Evolutionary conservation across 306 rosid species (phyloP), one percentile per base, ranked within the genome.

Genomic region (Dryas drummondii): DNA sequence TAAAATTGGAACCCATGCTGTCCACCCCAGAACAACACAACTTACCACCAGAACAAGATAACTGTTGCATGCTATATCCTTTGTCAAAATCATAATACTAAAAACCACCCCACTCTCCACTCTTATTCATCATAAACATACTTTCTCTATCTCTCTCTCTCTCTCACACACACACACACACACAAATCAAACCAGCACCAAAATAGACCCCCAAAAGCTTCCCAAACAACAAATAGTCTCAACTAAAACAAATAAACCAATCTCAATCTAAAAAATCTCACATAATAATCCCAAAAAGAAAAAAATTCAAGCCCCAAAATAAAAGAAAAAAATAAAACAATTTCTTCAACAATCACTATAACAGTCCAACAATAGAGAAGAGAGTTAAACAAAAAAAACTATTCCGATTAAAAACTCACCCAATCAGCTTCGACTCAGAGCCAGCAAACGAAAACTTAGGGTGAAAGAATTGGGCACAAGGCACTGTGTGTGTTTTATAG

Each of bases 341-440:
- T 15, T 67, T 19, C 75, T 72, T 72, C 68, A 68, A 51, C 3
- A 45, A 69, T 69, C 80, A 69, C 42, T 48, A 49, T 32, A 63
- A 68, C 47, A 72, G 76, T 73, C 66, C 68, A 58, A 32, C 27
- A 41, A 57, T 45, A 47, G 17, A 42, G 14, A 70, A 46, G 32
- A 65, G 59, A 44, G 55, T 58, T 14, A 37, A 46, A 73, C 37
- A 32, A 68, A 5, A 15, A 37, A 61, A 51, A 63, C 27, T 16
- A 61, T 44, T 32, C 7, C 52, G 74, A 79, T 55, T 32, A 79
- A 76, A 47, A 68, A 82, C 80, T 67, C 80, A 76, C 80, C 74
- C 46, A 57, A 80, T 71, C 49, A 84, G 87, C 83, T 81, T 32
- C 50, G 81, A 78, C 72, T 78, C 76, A 74, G 84, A 72, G 50